Base-by-base conservation (phyloP, 495 filamentous ascomycete genomes). In the Trichodelitschia bisporula region DNA sequence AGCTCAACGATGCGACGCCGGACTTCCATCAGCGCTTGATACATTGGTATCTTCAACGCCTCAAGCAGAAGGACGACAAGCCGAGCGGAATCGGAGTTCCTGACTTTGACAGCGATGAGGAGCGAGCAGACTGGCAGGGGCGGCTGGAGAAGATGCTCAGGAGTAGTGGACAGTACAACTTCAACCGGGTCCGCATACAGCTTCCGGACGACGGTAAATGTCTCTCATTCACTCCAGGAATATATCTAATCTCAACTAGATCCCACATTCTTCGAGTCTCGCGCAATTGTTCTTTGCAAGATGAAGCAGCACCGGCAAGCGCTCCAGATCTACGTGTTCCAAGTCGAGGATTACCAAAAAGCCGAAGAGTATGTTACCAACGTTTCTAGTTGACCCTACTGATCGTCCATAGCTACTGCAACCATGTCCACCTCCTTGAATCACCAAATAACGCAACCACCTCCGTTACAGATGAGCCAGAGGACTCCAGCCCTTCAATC, bases 261-360 rank as follows among this genome's bases (percentile, higher is more conserved):
- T 47, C 64, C 82, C 1, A 58, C 67, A 10, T 89, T 86, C 46
- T 90, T 73, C 52, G 86, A 95, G 49, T 72, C 79, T 3, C 71
- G 82, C 31, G 89, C 89, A 14, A 72, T 93, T 19, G 71, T 95
- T 5, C 69, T 95, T 18, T 80, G 78, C 49, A 89, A 89, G 40
- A 90, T 99, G 77, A 80, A 77, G 5, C 75, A 82, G 35, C 83
- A 99, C 51, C 75, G 78, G 45, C 79, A 92, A 47, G 84, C 89
- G 0, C 51, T 99, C 14, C 74, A 83, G 48, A 90, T 95, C 15
- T 99, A 92, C 45, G 83, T 95, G 9, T 99, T 92, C 55, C 83
- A 84, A 41, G 59, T 99, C 34, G 52, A 75, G 34, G 73, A 86
- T 45, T 77, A 77, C 36, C 58, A 55, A 2, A 95, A 92, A 46